These are phyloP conservation scores for Crassisporium funariophilum DNA, from an alignment of 768 basidiomycete species.

Conservation along the genomic window DNA sequence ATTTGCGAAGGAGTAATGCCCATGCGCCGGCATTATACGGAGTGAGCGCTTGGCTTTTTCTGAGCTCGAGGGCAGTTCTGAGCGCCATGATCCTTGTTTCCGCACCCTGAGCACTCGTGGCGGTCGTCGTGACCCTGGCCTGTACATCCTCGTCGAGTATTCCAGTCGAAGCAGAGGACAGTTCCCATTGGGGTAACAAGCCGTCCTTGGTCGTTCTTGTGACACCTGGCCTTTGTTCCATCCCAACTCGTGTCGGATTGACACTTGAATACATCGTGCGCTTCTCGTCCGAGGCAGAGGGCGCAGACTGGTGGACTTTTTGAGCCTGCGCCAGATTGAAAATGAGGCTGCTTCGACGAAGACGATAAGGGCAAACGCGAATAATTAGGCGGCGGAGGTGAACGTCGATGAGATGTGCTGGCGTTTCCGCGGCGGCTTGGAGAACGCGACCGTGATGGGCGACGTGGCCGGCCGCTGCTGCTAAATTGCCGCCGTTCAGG, in stretches of 20 bases:
- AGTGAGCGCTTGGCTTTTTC: slow-evolving; percentile 25
- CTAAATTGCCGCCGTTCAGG: no score
- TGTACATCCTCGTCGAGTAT: slow-evolving; percentile 27
- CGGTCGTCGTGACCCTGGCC: slow-evolving; percentile 19
- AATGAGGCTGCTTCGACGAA: slow-evolving; percentile 1
- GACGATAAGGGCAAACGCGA: slow-evolving; percentile 1
- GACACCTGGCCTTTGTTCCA: slow-evolving; percentile 14
- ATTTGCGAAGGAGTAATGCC: slow-evolving; percentile 20
- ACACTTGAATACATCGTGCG: slow-evolving; percentile 29
- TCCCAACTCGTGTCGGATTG: slow-evolving; percentile 22
- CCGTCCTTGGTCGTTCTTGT: slow-evolving; percentile 13
- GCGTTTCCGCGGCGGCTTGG: not conserved
- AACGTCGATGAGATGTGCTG: not conserved
- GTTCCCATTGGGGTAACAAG: slow-evolving; percentile 22
- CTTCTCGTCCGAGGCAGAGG: slow-evolving; percentile 33
- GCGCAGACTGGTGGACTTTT: slow-evolving; percentile 26
- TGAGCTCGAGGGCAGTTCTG: slow-evolving; percentile 37
- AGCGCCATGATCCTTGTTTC: slow-evolving; percentile 38
- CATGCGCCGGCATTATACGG: slow-evolving; percentile 35
- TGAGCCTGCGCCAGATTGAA: slow-evolving; percentile 3
- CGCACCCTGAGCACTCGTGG: slow-evolving; percentile 49
- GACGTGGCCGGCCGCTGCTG: no score
- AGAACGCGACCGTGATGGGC: not conserved
- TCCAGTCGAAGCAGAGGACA: slow-evolving; percentile 38
- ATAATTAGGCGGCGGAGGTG: not conserved